Base-by-base conservation (phyloP, 352 stramenopile species). In the Globisporangium barbulae region DNA sequence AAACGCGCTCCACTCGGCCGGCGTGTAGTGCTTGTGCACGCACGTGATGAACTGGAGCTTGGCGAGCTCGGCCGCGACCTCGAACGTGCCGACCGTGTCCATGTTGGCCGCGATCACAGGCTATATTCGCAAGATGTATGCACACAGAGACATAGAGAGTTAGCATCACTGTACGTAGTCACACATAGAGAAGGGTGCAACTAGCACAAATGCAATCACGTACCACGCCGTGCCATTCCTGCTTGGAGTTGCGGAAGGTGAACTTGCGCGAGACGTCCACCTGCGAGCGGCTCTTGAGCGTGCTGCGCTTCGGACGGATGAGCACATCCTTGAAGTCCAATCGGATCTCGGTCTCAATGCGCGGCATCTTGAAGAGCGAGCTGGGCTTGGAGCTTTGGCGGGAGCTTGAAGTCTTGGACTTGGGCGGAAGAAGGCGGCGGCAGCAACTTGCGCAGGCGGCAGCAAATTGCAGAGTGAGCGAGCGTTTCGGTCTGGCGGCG, bases 271-370 rank as follows among this genome's bases (percentile, higher is more conserved):
- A 65, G 19, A 97, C 77, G 45, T 81, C 73, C 19, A 97, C 90
- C 65, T 97, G 81, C 28, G 79, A 89, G 64, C 90, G 83, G 70
- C 81, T 95, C 73, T 94, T 96, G 48, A 98, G 76, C 47, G 89
- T 97, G 61, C 79, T 94, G 44, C 91, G 88, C 83, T 97, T 97
- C 53, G 91, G 91, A n/a, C 91, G 85, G 74, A 98, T 97, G 19
- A 98, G 81, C 61, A 98, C 91, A 68, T 98, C 91, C 74, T 97
- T 97, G 71, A 97, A 98, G 73, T 97, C 91, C 49, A 98, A 77
- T 47, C 94, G 94, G 50, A 96, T 66, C 54, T 97, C 91, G 4
- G 80, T 88, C 74, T 98, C 91, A 61, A 98, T 89, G 59, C 90
- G 85, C 67, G 89, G 81, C 88, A 97, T 97, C 54, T 45, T 66